Conservation (phyloP, 2,329 filamentous ascomycete genomes). For the Cryphonectria parasitica region DNA sequence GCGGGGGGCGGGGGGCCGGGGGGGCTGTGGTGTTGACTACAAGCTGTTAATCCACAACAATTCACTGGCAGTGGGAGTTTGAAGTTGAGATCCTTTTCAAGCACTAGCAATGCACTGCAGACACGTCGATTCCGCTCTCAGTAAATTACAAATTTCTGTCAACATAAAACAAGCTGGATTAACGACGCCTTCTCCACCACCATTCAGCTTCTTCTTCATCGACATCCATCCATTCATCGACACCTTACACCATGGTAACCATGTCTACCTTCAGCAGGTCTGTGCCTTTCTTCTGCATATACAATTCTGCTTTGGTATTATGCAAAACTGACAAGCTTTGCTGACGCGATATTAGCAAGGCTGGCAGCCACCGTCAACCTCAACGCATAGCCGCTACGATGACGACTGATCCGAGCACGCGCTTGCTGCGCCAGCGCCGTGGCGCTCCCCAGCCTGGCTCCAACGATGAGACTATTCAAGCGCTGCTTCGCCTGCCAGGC, state of each 20-base stretch:
- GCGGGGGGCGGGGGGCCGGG: too few species aligned
- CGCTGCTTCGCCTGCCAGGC: conserved; percentile 23
- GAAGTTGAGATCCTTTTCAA: not conserved
- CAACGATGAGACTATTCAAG: conserved; percentile 13
- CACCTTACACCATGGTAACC: not conserved
- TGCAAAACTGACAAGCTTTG: not conserved
- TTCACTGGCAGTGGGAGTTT: not conserved
- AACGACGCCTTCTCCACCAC: not conserved
- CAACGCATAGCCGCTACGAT: not conserved
- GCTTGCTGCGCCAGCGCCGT: not conserved
- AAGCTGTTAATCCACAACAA: not conserved
- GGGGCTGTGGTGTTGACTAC: too few species aligned
- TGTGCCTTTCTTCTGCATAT: not conserved
- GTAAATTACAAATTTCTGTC: not conserved
- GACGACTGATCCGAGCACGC: not conserved
- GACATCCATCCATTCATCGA: not conserved
- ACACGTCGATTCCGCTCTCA: not conserved
- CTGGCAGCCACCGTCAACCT: conserved; percentile 1
- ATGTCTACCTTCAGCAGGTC: not conserved
- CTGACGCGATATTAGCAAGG: not conserved
- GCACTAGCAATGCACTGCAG: not conserved
- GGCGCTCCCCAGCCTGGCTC: conserved; percentile 7
- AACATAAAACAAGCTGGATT: not conserved
- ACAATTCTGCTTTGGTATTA: not conserved
- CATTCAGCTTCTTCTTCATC: not conserved